phyloP scores from a whole-genome alignment of 257 asterid species.

The Gentiana dahurica region DNA sequence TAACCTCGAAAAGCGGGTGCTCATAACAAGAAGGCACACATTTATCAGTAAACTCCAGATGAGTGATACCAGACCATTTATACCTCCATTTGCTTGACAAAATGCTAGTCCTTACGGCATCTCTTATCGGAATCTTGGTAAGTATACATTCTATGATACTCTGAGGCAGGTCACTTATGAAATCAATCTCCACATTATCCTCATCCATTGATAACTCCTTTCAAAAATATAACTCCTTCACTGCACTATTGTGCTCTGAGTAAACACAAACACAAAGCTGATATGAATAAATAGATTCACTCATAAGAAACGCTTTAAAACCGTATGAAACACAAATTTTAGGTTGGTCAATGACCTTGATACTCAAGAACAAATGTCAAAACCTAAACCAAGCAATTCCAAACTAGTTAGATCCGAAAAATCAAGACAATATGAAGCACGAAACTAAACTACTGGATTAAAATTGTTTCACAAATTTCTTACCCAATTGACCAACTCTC shows the following conservation, averaged over 20 bases:
- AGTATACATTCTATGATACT: conserved; percentile 70
- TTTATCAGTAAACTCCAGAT: conserved; percentile 57
- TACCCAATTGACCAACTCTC: conserved; percentile 1
- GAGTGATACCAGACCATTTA: conserved; percentile 64
- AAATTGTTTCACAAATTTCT: background rate
- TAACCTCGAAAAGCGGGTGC: conserved; percentile 23
- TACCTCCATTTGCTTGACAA: conserved; percentile 75
- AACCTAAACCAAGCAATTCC: no score
- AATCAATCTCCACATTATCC: conserved; percentile 30
- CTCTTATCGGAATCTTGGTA: conserved; percentile 57
- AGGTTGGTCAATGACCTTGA: no score
- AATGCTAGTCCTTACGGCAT: conserved; percentile 66
- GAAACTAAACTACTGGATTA: background rate
- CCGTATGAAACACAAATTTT: no score
- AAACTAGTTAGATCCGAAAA: no score
- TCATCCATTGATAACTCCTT: conserved; percentile 32
- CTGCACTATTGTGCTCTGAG: background rate
- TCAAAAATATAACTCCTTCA: no score
- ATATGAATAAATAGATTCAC: background rate
- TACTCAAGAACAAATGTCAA: no score
- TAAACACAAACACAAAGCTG: background rate
- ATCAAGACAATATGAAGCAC: background rate
- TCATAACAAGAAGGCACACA: conserved; percentile 30
- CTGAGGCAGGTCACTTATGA: conserved; percentile 76
- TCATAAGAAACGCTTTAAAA: background rate